Conservation (phyloP, 140 eudicot species). For the Anethum foeniculum region DNA sequence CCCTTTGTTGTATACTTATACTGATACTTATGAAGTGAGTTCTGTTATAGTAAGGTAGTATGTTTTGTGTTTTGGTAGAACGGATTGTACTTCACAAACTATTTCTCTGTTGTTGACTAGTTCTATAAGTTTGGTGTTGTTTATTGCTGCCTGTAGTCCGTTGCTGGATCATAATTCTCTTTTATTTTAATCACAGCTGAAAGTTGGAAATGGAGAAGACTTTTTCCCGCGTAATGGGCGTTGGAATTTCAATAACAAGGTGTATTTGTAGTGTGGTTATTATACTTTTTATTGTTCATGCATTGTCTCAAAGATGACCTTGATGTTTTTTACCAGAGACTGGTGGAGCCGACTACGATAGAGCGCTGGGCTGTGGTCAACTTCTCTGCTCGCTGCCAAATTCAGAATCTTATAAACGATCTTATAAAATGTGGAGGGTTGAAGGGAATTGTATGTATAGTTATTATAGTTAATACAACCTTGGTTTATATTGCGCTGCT, state of each 20-base stretch:
- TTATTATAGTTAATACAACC: not conserved
- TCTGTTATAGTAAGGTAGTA: not conserved
- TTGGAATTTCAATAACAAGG: slow-evolving; percentile 59
- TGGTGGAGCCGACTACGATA: slow-evolving; percentile 35
- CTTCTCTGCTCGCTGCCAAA: slow-evolving; percentile 52
- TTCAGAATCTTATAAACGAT: slow-evolving; percentile 19
- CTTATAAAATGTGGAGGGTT: slow-evolving; percentile 28
- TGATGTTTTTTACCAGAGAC: slow-evolving; percentile 24
- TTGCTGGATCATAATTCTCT: too few relatives aligned
- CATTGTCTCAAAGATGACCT: not conserved
- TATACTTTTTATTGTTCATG: not conserved
- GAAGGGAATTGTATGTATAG: slow-evolving; percentile 40
- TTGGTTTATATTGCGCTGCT: not conserved
- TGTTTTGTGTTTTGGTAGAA: not conserved
- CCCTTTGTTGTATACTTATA: not conserved
- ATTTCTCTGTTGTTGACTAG: not conserved
- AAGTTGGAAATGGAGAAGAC: slow-evolving; percentile 42
- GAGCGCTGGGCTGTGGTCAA: slow-evolving; percentile 48
- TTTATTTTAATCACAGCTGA: slow-evolving; percentile 26
- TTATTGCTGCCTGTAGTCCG: not conserved
- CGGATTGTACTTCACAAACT: not conserved
- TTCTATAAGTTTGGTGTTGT: too few relatives aligned
- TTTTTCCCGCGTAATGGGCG: slow-evolving; percentile 38
- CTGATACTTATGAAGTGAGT: not conserved
- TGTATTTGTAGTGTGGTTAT: not conserved